These are phyloP conservation scores for Agrocybe pediades DNA, from an alignment of 768 basidiomycete species.

Conservation along the genomic window DNA sequence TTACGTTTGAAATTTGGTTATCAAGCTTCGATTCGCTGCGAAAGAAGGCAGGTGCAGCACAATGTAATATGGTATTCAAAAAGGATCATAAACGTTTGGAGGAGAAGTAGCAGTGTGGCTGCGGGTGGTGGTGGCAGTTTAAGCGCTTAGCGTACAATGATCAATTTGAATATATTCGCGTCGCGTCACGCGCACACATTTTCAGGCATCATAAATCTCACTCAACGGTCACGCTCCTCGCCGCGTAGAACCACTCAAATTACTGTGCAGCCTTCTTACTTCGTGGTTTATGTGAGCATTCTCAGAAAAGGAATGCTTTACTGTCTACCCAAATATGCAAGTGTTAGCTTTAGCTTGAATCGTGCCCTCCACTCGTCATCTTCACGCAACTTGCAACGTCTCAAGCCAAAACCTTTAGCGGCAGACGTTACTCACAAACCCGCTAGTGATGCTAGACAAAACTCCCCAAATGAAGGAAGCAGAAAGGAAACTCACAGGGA, in stretches of 20 bases:
- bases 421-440: not conserved
- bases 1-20: no score
- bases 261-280: no score
- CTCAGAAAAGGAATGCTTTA: not conserved
- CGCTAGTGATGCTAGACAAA: not conserved
- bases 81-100: no score
- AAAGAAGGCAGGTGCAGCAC: no score
- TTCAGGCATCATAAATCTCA: not conserved
- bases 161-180: not conserved
- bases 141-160: not conserved
- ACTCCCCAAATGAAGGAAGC: not conserved
- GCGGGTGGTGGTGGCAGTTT: no score
- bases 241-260: no score
- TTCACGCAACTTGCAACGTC: not conserved
- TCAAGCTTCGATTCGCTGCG: no score
- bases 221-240: no score
- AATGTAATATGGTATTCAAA: no score
- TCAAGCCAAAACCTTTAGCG: not conserved
- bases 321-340: not conserved
- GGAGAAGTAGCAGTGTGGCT: no score
- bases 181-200: constrained; percentile 5
- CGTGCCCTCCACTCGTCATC: not conserved
- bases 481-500: not conserved
- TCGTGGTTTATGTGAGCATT: not conserved
- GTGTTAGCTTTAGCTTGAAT: not conserved